These are phyloP conservation scores for Leishmania mexicana DNA, from an alignment of 208 protist species.

Conservation along the genomic window DNA sequence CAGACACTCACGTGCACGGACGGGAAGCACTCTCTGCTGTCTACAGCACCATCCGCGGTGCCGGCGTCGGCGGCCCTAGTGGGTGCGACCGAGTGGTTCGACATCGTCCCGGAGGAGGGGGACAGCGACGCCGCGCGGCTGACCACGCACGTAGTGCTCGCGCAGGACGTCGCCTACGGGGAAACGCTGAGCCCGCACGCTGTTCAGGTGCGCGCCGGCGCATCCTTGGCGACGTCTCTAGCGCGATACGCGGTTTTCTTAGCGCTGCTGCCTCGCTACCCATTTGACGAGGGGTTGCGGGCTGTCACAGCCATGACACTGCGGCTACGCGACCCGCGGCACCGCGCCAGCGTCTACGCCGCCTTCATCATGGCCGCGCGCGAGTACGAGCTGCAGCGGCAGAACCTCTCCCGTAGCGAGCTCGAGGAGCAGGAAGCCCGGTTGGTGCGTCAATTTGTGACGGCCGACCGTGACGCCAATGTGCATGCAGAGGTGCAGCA, in stretches of 20 bases:
- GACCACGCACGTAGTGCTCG: conserved; percentile 65
- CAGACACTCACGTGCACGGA: conserved; percentile 52
- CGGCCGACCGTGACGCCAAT: conserved; percentile 40
- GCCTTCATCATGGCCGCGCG: conserved; percentile 61
- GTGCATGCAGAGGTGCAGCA: conserved; percentile 59
- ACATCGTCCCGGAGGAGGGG: conserved; percentile 37
- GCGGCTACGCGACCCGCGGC: conserved; percentile 42
- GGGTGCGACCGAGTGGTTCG: conserved; percentile 40
- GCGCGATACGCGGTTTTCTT: conserved; percentile 52
- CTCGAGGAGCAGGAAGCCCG: conserved; percentile 69
- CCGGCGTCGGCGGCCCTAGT: background rate
- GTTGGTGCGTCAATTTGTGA: conserved; percentile 64
- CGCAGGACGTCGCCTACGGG: conserved; percentile 61
- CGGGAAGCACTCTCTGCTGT: conserved; percentile 11
- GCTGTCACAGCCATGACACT: conserved; percentile 59
- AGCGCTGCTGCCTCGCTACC: conserved; percentile 56
- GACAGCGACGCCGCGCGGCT: conserved; percentile 53
- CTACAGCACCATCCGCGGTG: background rate
- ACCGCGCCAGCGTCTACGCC: conserved; percentile 71
- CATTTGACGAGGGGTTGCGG: conserved; percentile 49
- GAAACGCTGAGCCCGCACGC: conserved; percentile 57
- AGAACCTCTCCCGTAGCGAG: conserved; percentile 36
- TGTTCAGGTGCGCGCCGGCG: conserved; percentile 59
- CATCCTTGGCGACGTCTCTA: conserved; percentile 41
- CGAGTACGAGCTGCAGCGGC: conserved; percentile 51